Base-by-base conservation (phyloP, 1,284 basidiomycete species). In the Apiotrichum montevideense region DNA sequence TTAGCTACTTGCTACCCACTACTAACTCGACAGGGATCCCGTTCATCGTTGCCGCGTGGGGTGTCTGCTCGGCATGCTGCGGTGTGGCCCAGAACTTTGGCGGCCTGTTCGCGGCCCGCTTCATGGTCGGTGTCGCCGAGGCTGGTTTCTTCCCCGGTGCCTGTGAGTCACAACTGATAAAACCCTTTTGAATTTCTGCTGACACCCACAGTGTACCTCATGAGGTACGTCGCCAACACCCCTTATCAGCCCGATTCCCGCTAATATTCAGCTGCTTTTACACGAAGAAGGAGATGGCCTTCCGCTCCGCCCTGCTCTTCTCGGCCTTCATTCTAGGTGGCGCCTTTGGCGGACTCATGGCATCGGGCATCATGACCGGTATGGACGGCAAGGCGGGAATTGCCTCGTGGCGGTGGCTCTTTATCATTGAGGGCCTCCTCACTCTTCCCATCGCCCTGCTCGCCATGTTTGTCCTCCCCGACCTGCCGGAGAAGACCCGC, bases 401-500 rank as follows among this genome's bases (percentile, higher is more conserved):
- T 13, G 57, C 57, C 13, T 77, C 76, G 1, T 78, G 77, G 77
- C 66, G 68, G 56, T 75, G 73, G 69, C 63, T 75, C 14, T 75
- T 75, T 66, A 57, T 69, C 51, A 73, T 75, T 39, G 73, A 77
- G 55, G 74, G 73, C 51, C 59, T 63, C 33, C 70, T 63, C 8
- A 69, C 70, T 1, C 64, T 68, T 15, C 60, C 63, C 37, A 54
- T 68, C 21, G 69, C 68, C 35, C 45, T 62, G 40, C 58, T 63
- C 53, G 65, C 65, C 13, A 57, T 62, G 62, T 66, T 60, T 48
- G 53, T 74, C 57, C 63, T 76, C 43, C 74, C 74, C 48, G 69
- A 75, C 61, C 74, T 66, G 63, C 74, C 73, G n/a, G 63, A 64
- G 11, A 78, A 75, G 29, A 80, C 79, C 43, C 68, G 63, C 32